These are phyloP conservation scores for Centella asiatica DNA, from an alignment of 129 eudicot genomes.

Conservation along the genomic window DNA sequence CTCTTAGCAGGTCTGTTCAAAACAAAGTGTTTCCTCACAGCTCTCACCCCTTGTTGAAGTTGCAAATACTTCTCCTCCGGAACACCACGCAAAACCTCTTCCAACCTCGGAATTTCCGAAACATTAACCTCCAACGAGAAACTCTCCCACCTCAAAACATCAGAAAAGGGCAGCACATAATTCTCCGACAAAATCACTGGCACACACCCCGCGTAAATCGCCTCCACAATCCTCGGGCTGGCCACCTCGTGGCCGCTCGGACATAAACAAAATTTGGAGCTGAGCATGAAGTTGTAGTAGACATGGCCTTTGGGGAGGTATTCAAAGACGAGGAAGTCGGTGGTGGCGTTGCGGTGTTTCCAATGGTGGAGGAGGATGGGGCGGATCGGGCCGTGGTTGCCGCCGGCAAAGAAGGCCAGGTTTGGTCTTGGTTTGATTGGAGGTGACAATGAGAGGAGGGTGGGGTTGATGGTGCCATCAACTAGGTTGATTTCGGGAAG, in stretches of 20 bases:
- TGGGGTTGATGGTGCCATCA: constrained; percentile 37
- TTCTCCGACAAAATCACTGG: constrained; percentile 69
- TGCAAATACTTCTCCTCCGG: constrained; percentile 40
- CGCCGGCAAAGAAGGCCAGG: constrained; percentile 91
- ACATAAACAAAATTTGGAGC: constrained; percentile 73
- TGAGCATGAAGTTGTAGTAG: constrained; percentile 50
- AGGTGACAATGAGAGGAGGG: constrained; percentile 41
- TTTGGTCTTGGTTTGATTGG: constrained; percentile 35
- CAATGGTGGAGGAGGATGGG: constrained; percentile 69
- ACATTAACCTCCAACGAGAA: constrained; percentile 55
- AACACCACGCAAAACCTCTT: constrained; percentile 47
- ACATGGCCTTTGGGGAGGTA: constrained; percentile 65
- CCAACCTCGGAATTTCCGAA: constrained; percentile 46
- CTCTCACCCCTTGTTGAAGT: constrained; percentile 60
- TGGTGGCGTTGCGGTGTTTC: constrained; percentile 50
- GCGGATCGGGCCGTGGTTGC: constrained; percentile 79
- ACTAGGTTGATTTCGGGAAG: constrained; percentile 74
- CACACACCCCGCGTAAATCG: constrained; percentile 74
- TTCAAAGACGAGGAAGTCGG: constrained; percentile 51
- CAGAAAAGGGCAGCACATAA: constrained; percentile 84
- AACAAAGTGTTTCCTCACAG: constrained; percentile 69
- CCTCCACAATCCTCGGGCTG: constrained; percentile 83
- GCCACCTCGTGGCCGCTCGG: constrained; percentile 97
- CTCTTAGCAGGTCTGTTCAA: constrained; percentile 62
- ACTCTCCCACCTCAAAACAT: constrained; percentile 77